These are phyloP conservation scores for Ehretia macrophylla DNA, from an alignment of 257 asterid species.

Conservation along the genomic window DNA sequence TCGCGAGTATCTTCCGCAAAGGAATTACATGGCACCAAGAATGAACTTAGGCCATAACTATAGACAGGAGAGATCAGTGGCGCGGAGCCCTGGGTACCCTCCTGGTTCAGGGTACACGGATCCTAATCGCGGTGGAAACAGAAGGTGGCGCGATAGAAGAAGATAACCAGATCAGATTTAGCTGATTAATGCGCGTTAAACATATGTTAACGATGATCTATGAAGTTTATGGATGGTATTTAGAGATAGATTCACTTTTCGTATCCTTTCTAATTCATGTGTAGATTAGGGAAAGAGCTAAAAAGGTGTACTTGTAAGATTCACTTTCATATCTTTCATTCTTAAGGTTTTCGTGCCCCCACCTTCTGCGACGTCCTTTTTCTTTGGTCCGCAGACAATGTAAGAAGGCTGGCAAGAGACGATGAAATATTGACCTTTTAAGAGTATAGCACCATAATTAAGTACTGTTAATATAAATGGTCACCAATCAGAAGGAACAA, in stretches of 20 bases:
- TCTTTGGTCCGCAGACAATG: too few relatives aligned
- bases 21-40: conserved; percentile 27
- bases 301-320: not conserved
- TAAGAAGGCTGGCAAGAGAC: too few relatives aligned
- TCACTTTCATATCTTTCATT: not conserved
- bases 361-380: too few relatives aligned
- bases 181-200: not conserved
- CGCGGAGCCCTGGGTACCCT: conserved; percentile 24
- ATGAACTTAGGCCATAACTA: conserved; percentile 28
- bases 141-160: conserved; percentile 55
- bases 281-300: not conserved
- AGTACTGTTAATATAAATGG: too few relatives aligned
- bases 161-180: conserved; percentile 26
- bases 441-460: too few relatives aligned
- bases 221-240: too few relatives aligned
- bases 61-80: conserved; percentile 26
- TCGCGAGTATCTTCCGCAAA: conserved; percentile 30
- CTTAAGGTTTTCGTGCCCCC: too few relatives aligned
- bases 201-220: not conserved
- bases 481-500: too few relatives aligned
- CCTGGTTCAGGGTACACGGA: conserved; percentile 36
- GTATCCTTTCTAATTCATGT: not conserved
- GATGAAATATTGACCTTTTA: too few relatives aligned
- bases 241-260: not conserved
- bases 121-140: conserved; percentile 25